These are phyloP conservation scores for Penicillium manginii DNA, from an alignment of 495 filamentous ascomycete genomes.

Conservation along the genomic window DNA sequence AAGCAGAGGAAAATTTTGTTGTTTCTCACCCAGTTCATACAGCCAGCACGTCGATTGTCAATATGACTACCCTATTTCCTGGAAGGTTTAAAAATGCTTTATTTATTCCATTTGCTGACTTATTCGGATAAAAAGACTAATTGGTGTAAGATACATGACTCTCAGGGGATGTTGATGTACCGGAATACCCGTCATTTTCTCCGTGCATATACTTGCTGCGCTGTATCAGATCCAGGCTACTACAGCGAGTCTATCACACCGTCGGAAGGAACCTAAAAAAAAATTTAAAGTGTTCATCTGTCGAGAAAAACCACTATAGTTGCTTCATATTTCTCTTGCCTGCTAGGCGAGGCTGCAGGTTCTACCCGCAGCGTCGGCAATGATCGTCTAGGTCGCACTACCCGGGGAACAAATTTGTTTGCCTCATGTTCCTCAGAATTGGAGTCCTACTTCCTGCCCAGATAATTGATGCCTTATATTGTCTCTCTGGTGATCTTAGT, in stretches of 20 bases:
- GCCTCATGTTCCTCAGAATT: background rate
- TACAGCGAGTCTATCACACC: slow-evolving; percentile 13
- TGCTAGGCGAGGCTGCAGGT: background rate
- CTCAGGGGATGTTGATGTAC: no score
- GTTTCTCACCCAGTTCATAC: no score
- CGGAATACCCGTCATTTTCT: no score
- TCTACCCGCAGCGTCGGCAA: background rate
- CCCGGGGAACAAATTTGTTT: slow-evolving; percentile 1
- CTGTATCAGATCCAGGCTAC: background rate
- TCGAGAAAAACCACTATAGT: background rate
- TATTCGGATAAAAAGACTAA: no score
- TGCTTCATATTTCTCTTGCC: background rate
- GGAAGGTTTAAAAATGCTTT: no score
- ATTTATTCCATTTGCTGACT: no score
- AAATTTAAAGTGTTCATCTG: slow-evolving; percentile 4
- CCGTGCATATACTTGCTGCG: no score
- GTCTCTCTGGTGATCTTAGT: slow-evolving; percentile 22
- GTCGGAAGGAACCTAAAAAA: slow-evolving; percentile 20
- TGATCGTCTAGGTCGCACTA: background rate
- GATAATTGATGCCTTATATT: background rate
- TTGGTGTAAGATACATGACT: no score
- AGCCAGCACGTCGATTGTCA: no score
- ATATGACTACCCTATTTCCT: no score
- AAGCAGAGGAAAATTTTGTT: no score
- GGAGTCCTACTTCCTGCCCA: background rate